Percentiles rank a stretch among this genome's conserved stretches.
phyloP scores from a whole-genome alignment of 345 rosid species.

The Salix arbutifolia region DNA sequence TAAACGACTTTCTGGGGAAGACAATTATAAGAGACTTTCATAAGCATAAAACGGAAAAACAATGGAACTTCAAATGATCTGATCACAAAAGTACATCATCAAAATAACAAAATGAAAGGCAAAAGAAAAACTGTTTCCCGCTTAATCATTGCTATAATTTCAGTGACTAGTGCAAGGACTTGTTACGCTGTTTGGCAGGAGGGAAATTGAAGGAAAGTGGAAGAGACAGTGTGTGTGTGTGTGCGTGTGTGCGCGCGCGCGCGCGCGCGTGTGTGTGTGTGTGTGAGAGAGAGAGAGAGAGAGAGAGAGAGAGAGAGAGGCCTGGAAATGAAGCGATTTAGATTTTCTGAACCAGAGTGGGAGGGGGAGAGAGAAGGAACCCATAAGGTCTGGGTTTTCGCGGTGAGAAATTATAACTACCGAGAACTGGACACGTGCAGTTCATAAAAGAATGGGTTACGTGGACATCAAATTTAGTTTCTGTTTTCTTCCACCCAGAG shows the following conservation, averaged over 20 bases:
- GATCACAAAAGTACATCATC: background rate
- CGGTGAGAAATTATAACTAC: background rate
- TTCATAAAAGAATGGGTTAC: slow-evolving; percentile 15
- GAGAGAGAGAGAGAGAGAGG: too few species aligned
- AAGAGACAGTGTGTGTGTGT: background rate
- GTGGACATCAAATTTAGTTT: background rate
- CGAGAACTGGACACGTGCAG: background rate
- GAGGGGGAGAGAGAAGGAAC: background rate
- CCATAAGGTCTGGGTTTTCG: background rate
- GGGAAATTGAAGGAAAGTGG: background rate
- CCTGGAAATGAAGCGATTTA: too few species aligned
- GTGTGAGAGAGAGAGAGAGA: background rate
- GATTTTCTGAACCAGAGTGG: too few species aligned
- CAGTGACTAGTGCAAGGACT: background rate
- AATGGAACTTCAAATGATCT: background rate
- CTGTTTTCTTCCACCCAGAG: background rate
- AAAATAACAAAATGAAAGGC: background rate
- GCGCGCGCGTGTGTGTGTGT: too few species aligned
- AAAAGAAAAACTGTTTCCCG: background rate
- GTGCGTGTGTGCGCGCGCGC: too few species aligned
- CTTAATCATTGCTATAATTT: background rate
- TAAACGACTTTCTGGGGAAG: background rate
- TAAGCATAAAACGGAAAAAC: background rate
- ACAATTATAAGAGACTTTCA: background rate
- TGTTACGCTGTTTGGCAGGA: background rate